phyloP scores from a whole-genome alignment of 768 basidiomycete genomes.

The Macrolepiota dolichaula region DNA sequence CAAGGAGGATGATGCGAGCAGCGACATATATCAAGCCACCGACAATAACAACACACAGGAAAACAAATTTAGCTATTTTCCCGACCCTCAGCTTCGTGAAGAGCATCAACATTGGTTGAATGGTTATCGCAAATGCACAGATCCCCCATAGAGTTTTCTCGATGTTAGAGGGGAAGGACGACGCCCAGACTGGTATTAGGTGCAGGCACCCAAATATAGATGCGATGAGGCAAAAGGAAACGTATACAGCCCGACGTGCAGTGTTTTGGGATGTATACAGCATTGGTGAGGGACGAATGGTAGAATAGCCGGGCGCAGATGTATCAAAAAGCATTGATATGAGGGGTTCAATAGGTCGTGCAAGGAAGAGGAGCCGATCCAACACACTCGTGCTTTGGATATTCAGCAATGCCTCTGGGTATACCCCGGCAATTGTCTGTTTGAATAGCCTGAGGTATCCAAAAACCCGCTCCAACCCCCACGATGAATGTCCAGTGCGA shows the following conservation, averaged over 20 bases:
- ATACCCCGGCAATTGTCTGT: too few species aligned
- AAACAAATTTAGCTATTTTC: background rate
- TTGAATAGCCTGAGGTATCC: too few species aligned
- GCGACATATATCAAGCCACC: background rate
- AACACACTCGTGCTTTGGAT: too few species aligned
- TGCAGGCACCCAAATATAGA: background rate
- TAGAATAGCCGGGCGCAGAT: background rate
- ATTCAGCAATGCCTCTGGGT: too few species aligned
- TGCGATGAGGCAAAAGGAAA: background rate
- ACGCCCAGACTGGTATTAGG: too few species aligned
- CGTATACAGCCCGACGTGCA: background rate
- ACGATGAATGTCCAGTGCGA: too few species aligned
- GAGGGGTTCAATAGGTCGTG: background rate
- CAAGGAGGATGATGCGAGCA: background rate
- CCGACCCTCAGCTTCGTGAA: background rate
- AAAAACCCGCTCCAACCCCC: too few species aligned
- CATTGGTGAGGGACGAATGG: background rate
- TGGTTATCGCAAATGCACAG: background rate
- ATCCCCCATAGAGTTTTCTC: background rate
- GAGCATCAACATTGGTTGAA: background rate
- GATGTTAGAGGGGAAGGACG: background rate
- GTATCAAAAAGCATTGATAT: background rate
- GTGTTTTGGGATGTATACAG: background rate
- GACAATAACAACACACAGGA: background rate
- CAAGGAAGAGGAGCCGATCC: background rate